A percentile compares a stretch with the other conserved stretches of the same genome.
Evolutionary conservation across 495 filamentous ascomycete species (phyloP).

Genomic region (Daldinia loculata): DNA sequence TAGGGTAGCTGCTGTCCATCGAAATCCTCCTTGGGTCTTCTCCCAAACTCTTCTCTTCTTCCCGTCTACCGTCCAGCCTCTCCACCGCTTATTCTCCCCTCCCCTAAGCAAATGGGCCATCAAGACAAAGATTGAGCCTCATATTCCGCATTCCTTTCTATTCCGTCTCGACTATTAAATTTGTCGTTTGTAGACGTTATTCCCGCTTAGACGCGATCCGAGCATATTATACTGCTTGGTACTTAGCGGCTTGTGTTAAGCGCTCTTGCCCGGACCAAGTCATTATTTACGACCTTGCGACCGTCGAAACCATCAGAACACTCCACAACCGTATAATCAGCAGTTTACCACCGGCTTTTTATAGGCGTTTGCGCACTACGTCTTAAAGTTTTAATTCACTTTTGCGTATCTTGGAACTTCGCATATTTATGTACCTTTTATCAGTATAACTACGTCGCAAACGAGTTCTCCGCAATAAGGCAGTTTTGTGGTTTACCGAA

Average conservation of each 20-base stretch:
- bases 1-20: conserved; percentile 48
- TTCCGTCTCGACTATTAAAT: conserved; percentile 6
- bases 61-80: conserved; percentile 46
- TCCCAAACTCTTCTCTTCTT: conserved; percentile 47
- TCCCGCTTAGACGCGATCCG: conserved; percentile 5
- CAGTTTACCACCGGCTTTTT: not conserved
- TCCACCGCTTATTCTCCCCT: conserved; percentile 46
- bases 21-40: conserved; percentile 48
- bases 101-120: conserved; percentile 26
- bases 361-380: conserved; percentile 9
- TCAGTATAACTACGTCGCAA: conserved; percentile 21
- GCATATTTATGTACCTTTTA: conserved; percentile 9
- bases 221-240: conserved; percentile 26
- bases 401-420: not conserved
- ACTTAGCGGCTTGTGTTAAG: conserved; percentile 32
- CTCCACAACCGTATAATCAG: not conserved
- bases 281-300: conserved; percentile 30
- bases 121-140: conserved; percentile 28
- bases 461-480: conserved; percentile 15
- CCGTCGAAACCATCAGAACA: conserved; percentile 7
- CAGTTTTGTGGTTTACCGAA: conserved; percentile 14
- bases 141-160: conserved; percentile 3
- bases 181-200: conserved; percentile 5
- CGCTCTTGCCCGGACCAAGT: conserved; percentile 17
- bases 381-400: not conserved